Percentiles rank a stretch among this genome's conserved stretches.
Evolutionary conservation across 495 filamentous ascomycete genomes (phyloP).

Genomic region (Hyphodiscus hymeniophilus): DNA sequence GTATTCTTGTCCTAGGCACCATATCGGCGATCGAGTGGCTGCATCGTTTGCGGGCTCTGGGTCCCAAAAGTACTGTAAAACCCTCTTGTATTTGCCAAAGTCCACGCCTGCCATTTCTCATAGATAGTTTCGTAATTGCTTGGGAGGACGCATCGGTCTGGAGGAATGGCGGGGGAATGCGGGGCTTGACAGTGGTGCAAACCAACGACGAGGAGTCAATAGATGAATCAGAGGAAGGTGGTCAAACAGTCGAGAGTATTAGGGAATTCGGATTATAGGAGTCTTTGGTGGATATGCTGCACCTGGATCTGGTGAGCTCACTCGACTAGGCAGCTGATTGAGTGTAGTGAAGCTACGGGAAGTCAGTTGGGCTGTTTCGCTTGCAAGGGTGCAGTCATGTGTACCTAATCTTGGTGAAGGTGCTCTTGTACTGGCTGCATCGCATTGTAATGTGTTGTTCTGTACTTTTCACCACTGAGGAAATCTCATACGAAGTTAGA

Average conservation of each 20-base stretch:
- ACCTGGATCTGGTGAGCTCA: not conserved
- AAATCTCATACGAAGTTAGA: no score
- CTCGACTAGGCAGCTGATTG: not conserved
- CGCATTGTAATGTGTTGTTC: no score
- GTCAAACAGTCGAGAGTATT: not conserved
- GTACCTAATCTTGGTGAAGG: no score
- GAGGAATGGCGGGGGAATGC: not conserved
- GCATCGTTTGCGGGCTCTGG: slow-evolving; percentile 83
- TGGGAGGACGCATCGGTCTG: not conserved
- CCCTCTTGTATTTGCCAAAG: slow-evolving; percentile 62
- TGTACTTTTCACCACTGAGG: no score
- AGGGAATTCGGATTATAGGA: no score
- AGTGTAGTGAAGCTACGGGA: no score
- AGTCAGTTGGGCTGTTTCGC: not conserved
- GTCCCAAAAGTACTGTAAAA: slow-evolving; percentile 94
- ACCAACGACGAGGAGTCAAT: not conserved
- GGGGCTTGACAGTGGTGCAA: not conserved
- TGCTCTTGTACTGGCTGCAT: no score
- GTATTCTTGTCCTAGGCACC: slow-evolving; percentile 82
- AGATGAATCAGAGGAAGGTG: not conserved
- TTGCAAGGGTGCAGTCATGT: not conserved
- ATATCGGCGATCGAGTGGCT: slow-evolving; percentile 58
- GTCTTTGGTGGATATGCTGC: no score
- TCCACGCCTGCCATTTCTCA: slow-evolving; percentile 49
- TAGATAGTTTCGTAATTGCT: not conserved